Evolutionary conservation across 192 early-diverging fungal genomes (phyloP).

Genomic region (Phlyctochytrium planicorne): DNA sequence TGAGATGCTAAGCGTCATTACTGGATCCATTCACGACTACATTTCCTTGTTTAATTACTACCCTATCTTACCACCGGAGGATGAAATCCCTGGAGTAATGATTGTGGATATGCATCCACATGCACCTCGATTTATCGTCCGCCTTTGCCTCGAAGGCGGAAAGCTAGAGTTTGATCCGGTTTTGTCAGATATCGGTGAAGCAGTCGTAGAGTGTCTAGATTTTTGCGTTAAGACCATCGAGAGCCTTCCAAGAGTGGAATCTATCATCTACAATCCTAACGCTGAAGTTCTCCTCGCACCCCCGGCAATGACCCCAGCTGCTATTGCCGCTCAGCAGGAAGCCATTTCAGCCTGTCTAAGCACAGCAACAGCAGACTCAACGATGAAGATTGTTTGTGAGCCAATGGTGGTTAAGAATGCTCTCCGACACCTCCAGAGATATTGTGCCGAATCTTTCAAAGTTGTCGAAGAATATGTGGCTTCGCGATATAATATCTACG

Average conservation of each 20-base stretch:
- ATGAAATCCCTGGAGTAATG: constrained; percentile 17
- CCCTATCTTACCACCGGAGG: constrained; percentile 21
- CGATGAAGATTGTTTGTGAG: constrained; percentile 37
- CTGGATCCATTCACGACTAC: constrained; percentile 42
- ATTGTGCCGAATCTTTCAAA: constrained; percentile 43
- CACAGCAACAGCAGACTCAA: constrained; percentile 10
- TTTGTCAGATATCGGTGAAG: constrained; percentile 48
- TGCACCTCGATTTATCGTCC: constrained; percentile 44
- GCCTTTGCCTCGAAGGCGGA: constrained; percentile 39
- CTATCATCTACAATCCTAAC: constrained; percentile 34
- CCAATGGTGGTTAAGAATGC: constrained; percentile 31
- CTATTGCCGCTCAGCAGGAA: constrained; percentile 20
- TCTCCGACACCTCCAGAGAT: constrained; percentile 26
- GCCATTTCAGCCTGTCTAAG: constrained; percentile 23
- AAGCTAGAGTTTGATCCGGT: constrained; percentile 57
- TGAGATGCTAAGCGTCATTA: constrained; percentile 41
- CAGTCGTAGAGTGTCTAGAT: constrained; percentile 45
- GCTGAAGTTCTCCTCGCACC: constrained; percentile 19
- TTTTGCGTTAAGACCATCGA: constrained; percentile 51
- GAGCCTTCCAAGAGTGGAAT: constrained; percentile 45
- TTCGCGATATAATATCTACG: constrained; percentile 43
- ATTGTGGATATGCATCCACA: constrained; percentile 14
- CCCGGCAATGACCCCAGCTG: constrained; percentile 11
- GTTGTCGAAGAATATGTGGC: constrained; percentile 44
- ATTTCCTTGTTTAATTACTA: constrained; percentile 39